phyloP scores from a whole-genome alignment of 176 grass and related monocot species.

The Carex kokanica region DNA sequence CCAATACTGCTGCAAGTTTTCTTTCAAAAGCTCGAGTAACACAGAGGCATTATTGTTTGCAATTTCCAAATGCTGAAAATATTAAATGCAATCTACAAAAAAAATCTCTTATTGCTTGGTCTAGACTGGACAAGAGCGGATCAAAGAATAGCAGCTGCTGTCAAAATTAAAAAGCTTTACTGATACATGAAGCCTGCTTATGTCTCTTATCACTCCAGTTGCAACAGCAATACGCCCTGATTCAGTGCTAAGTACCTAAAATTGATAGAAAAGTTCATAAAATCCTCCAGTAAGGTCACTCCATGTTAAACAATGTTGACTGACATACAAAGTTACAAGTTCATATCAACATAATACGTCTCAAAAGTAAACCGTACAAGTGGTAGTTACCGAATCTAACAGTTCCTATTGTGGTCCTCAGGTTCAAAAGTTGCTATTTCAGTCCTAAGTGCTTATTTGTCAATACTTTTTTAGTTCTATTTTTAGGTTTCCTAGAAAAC shows the following conservation, averaged over 20 bases:
- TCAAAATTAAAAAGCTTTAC: conserved; percentile 33
- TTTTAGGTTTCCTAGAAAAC: background rate
- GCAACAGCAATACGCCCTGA: conserved; percentile 72
- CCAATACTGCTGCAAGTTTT: background rate
- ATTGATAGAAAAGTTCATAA: conserved; percentile 11
- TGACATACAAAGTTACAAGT: background rate
- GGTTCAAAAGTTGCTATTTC: background rate
- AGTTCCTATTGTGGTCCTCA: background rate
- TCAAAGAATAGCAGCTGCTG: background rate
- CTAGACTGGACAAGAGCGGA: conserved; percentile 10
- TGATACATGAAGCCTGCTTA: conserved; percentile 55
- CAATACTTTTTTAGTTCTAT: background rate
- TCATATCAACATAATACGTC: background rate
- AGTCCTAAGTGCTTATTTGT: background rate
- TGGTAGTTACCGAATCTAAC: background rate
- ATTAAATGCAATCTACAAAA: conserved; percentile 5
- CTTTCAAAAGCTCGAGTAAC: conserved; percentile 2
- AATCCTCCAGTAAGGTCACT: conserved; percentile 7
- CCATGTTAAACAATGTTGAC: conserved; percentile 20
- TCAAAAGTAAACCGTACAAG: background rate
- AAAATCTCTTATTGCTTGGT: conserved; percentile 18
- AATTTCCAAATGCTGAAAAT: background rate
- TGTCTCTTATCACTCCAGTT: conserved; percentile 72
- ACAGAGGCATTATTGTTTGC: background rate
- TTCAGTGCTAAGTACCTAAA: conserved; percentile 88